These are phyloP conservation scores for Lachancea nothofagi DNA, from an alignment of 805 yeast genomes.

Conservation along the genomic window DNA sequence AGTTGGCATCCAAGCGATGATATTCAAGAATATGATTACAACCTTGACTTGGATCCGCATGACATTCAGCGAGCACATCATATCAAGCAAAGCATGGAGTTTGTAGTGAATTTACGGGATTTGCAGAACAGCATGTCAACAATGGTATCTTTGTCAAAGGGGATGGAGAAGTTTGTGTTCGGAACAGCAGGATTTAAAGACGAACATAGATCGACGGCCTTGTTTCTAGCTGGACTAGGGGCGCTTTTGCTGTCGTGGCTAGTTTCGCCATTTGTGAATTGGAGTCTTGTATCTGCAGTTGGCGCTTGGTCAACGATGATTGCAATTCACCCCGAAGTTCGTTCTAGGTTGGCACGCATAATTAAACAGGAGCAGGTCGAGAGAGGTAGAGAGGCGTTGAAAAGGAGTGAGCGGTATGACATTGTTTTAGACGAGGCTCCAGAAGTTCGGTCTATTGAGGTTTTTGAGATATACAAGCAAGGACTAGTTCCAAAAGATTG, in stretches of 20 bases:
- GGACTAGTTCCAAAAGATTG: constrained; percentile 57
- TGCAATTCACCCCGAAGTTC: constrained; percentile 55
- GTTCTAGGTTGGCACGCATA: constrained; percentile 26
- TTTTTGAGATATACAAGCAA: constrained; percentile 68
- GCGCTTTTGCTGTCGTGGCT: constrained; percentile 39
- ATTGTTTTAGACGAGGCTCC: constrained; percentile 70
- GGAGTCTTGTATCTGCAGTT: constrained; percentile 53
- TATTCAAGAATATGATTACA: constrained; percentile 11
- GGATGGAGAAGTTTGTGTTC: constrained; percentile 48
- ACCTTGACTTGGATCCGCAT: constrained; percentile 9
- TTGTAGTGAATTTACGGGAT: constrained; percentile 60
- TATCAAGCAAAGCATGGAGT: constrained; percentile 36
- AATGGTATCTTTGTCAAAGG: constrained; percentile 44
- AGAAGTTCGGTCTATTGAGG: constrained; percentile 56
- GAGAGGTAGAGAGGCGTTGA: constrained; percentile 22
- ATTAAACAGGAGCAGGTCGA: constrained; percentile 28
- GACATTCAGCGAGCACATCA: constrained; percentile 25
- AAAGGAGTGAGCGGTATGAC: constrained; percentile 34
- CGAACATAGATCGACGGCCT: constrained; percentile 57
- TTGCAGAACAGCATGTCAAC: constrained; percentile 60
- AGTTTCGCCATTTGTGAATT: constrained; percentile 52
- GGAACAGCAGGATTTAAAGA: constrained; percentile 68
- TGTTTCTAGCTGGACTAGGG: constrained; percentile 42
- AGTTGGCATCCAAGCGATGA: constrained; percentile 12
- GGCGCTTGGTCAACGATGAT: constrained; percentile 52